A percentile compares a stretch with the other conserved stretches of the same genome.
phyloP scores from a whole-genome alignment of 1,284 basidiomycete genomes.

The Ustilago crameri region DNA sequence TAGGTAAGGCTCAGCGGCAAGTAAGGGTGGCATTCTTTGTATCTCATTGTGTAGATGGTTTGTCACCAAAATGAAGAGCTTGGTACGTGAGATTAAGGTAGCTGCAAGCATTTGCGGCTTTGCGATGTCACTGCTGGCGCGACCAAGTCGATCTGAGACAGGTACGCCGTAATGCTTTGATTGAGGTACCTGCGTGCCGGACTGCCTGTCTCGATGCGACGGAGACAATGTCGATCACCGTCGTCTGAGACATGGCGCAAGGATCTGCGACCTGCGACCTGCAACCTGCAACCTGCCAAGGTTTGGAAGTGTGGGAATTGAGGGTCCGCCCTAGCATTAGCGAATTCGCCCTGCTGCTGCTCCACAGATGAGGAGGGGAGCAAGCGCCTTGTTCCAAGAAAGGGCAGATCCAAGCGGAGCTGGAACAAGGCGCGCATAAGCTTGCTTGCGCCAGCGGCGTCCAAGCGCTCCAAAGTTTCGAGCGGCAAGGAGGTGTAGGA shows the following conservation, averaged over 20 bases:
- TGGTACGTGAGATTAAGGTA: background rate
- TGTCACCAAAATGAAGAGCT: no score
- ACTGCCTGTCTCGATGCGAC: conserved; percentile 17
- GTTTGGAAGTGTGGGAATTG: conserved; percentile 1
- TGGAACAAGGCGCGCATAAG: background rate
- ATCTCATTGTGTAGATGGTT: no score
- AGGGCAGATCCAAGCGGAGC: background rate
- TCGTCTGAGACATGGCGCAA: conserved; percentile 3
- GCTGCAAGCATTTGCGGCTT: no score
- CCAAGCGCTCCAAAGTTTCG: background rate
- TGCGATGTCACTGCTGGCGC: background rate
- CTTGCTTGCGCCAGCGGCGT: background rate
- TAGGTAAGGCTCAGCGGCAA: no score
- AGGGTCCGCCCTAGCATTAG: conserved; percentile 1
- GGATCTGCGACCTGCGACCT: conserved; percentile 3
- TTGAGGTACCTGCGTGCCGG: conserved; percentile 2
- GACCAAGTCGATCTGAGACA: conserved; percentile 1
- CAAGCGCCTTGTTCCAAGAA: background rate
- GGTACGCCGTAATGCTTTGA: conserved; percentile 1
- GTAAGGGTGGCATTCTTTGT: no score
- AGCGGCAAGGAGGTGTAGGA: conserved; percentile 6
- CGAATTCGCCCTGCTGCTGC: conserved; percentile 2
- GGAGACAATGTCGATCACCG: conserved; percentile 17
- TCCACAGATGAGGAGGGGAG: background rate
- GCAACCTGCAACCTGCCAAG: no score